Conservation (phyloP, 2,329 filamentous ascomycete species). For the Setomelanomma holmii region DNA sequence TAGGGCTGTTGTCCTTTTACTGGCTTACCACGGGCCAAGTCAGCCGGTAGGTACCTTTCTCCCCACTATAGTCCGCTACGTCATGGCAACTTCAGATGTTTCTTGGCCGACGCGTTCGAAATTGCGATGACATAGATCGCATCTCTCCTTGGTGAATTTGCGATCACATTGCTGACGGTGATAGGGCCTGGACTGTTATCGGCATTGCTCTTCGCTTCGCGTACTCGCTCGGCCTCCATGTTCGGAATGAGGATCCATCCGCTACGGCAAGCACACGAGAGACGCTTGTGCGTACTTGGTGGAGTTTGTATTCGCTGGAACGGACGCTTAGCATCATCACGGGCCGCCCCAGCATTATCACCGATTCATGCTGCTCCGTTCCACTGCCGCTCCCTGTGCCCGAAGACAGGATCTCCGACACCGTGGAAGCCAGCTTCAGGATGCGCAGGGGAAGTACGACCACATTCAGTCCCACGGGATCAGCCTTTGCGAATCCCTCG, state of each 20-base stretch:
- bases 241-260: slow-evolving; percentile 46
- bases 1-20: slow-evolving; percentile 50
- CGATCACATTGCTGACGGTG: slow-evolving; percentile 21
- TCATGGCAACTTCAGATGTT: too few relatives aligned
- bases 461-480: slow-evolving; percentile 2
- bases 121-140: too few relatives aligned
- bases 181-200: slow-evolving; percentile 48
- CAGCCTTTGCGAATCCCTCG: slow-evolving; percentile 1
- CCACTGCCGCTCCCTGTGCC: slow-evolving; percentile 39
- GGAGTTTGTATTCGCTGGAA: slow-evolving; percentile 51
- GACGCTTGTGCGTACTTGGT: slow-evolving; percentile 50
- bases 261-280: slow-evolving; percentile 41
- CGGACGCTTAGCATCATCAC: slow-evolving; percentile 49
- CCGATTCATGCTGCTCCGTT: slow-evolving; percentile 44
- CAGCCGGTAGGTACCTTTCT: slow-evolving; percentile 52
- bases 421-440: slow-evolving; percentile 11
- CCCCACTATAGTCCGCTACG: too few relatives aligned
- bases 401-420: slow-evolving; percentile 26
- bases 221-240: slow-evolving; percentile 48
- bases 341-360: slow-evolving; percentile 49
- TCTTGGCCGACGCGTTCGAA: too few relatives aligned
- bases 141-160: too few relatives aligned
- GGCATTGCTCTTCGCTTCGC: slow-evolving; percentile 48
- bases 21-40: slow-evolving; percentile 50
- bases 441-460: slow-evolving; percentile 11